These are phyloP conservation scores for Neurospora sp. DNA, from an alignment of 2,329 filamentous ascomycete genomes.

Conservation along the genomic window DNA sequence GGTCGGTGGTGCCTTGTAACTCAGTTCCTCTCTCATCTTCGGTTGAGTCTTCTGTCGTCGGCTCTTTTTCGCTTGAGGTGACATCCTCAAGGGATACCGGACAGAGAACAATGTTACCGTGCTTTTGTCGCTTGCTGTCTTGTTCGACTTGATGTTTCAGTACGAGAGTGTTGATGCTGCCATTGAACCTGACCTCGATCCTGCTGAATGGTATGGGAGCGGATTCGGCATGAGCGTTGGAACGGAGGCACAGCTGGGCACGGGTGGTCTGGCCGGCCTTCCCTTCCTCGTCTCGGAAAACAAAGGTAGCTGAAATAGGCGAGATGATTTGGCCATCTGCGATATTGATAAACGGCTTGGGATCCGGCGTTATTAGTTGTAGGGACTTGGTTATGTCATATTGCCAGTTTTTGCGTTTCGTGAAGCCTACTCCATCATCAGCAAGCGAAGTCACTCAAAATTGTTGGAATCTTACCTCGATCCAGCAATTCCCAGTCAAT, in stretches of 20 bases:
- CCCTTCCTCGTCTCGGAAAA: slow-evolving; percentile 47
- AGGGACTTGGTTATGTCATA: slow-evolving; percentile 52
- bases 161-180: slow-evolving; percentile 44
- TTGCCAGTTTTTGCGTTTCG: slow-evolving; percentile 44
- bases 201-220: slow-evolving; percentile 40
- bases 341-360: slow-evolving; percentile 40
- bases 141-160: slow-evolving; percentile 32
- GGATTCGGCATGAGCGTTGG: slow-evolving; percentile 43
- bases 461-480: slow-evolving; percentile 35
- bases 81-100: slow-evolving; percentile 20
- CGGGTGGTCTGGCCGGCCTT: slow-evolving; percentile 50
- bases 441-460: not conserved
- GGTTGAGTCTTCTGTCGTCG: slow-evolving; percentile 16
- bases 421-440: slow-evolving; percentile 35
- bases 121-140: slow-evolving; percentile 6
- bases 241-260: slow-evolving; percentile 49
- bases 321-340: slow-evolving; percentile 30
- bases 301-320: slow-evolving; percentile 32
- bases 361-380: slow-evolving; percentile 33
- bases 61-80: slow-evolving; percentile 20
- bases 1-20: slow-evolving; percentile 42
- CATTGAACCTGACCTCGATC: slow-evolving; percentile 45
- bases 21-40: slow-evolving; percentile 12
- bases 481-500: slow-evolving; percentile 58
- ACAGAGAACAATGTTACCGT: slow-evolving; percentile 17